Conservation (phyloP, 352 stramenopile genomes). For the Sclerospora graminicola region DNA sequence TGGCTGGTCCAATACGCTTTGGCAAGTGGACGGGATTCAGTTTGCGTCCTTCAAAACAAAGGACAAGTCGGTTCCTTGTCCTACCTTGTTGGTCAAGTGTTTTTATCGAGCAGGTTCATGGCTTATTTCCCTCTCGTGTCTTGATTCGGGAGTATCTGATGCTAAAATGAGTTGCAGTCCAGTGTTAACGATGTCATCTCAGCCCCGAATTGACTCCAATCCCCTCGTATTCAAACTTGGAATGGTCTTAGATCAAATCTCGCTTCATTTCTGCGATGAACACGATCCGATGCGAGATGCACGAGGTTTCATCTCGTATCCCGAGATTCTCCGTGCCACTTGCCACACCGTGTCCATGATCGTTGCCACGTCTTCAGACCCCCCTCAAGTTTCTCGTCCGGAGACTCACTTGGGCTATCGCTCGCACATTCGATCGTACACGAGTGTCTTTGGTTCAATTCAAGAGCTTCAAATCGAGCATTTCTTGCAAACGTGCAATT, state of each 20-base stretch:
- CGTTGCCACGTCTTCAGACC: constrained; percentile 36
- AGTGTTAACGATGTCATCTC: no score
- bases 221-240: constrained; percentile 11
- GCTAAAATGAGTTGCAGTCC: no score
- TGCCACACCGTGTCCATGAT: constrained; percentile 29
- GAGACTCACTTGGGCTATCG: constrained; percentile 52
- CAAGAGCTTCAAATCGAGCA: constrained; percentile 53
- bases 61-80: no score
- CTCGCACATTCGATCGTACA: constrained; percentile 54
- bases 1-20: no score
- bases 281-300: constrained; percentile 25
- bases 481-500: constrained; percentile 64
- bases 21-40: no score
- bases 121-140: no score
- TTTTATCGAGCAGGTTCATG: no score
- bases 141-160: no score
- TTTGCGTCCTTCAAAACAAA: no score
- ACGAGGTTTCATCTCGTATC: constrained; percentile 35
- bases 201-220: no score
- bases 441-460: constrained; percentile 35
- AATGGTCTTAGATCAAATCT: constrained; percentile 29
- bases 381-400: constrained; percentile 37
- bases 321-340: constrained; percentile 41
- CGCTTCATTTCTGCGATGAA: constrained; percentile 62
- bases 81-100: no score